Percentiles rank a stretch among this genome's conserved stretches.
Evolutionary conservation across 2,329 filamentous ascomycete genomes (phyloP).

Genomic region (Aureobasidium sp.): DNA sequence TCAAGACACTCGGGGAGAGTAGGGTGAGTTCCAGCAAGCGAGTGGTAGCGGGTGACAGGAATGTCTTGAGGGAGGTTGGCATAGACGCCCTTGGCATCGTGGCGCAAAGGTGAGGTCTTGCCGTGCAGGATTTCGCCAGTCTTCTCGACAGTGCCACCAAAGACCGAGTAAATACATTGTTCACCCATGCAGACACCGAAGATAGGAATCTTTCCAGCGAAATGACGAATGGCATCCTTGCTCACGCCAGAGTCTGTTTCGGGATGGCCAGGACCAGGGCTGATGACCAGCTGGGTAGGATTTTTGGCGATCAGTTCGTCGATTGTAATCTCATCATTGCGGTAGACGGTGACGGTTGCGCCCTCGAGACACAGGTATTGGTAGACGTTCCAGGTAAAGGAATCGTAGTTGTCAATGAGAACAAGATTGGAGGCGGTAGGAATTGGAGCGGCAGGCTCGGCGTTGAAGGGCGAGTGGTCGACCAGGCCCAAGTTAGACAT

Average conservation of each 20-base stretch:
- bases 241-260: constrained; percentile 87
- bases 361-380: constrained; percentile 97
- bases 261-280: constrained; percentile 90
- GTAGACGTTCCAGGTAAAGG: constrained; percentile 99
- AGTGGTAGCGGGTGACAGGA: constrained; percentile 92
- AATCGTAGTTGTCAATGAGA: constrained; percentile 98
- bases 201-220: constrained; percentile 88
- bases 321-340: constrained; percentile 86
- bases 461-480: constrained; percentile 84
- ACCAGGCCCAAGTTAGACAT: constrained; percentile 41
- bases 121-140: constrained; percentile 96
- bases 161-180: constrained; percentile 95
- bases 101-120: constrained; percentile 85
- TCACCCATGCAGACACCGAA: constrained; percentile 99
- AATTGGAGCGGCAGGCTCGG: constrained; percentile 64
- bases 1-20: constrained; percentile 82
- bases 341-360: constrained; percentile 78
- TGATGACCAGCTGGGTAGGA: constrained; percentile 90
- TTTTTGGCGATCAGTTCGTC: constrained; percentile 76
- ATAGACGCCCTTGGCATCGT: constrained; percentile 91
- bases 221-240: constrained; percentile 82
- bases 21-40: constrained; percentile 81
- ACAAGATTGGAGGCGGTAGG: constrained; percentile 82
- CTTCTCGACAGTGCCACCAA: constrained; percentile 83
- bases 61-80: constrained; percentile 70